Base-by-base conservation (phyloP, 208 protist genomes). In the Leptomonas pyrrhocoris region DNA sequence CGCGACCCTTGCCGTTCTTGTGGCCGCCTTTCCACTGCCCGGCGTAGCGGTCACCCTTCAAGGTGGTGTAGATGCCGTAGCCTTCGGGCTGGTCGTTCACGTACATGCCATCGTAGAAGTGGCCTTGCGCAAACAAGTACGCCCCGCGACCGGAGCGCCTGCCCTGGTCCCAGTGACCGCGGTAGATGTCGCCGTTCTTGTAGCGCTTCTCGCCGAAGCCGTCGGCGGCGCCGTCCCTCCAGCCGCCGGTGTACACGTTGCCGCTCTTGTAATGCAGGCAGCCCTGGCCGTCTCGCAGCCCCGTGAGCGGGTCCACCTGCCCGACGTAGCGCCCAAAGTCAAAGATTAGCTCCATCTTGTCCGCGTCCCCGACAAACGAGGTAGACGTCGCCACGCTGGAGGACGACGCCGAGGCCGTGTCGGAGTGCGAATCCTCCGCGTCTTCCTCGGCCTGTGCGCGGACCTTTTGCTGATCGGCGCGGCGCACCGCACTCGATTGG, bases 81-180 rank as follows among this genome's bases (percentile, higher is more conserved):
- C 90, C 90, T 34, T 88, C 63, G 13, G 84, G 83, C 65, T 63
- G 19, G 34, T 94, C 86, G 46, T 89, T 45, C 5, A n/a, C 51
- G 78, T 91, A 97, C 54, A 80, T 81, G 54, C 92, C 92, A 31
- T 94, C 87, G 68, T 92, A 97, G 55, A 74, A 81, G 59, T 90
- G 73, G 4, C 86, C 88, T 42, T 85, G 69, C 0, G 67, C 73
- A 72, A 87, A 88, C 12, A 86, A 60, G 65, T 90, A 90, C 0
- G 68, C 77, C 7, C 90, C 92, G 5, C 73, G 68, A 43, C 92
- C 92, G 13, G 71, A 74, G 51, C 83, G 89, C 63, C 81, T 73
- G 18, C 88, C 88, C 5, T 84, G 38, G 2, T 4, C 16, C 92
- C 92, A 97, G 21, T 63, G 36, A 28, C 92, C 92, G 45, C 88